Base-by-base conservation (phyloP, 2,329 filamentous ascomycete species). In the Alternaria burnsii region DNA sequence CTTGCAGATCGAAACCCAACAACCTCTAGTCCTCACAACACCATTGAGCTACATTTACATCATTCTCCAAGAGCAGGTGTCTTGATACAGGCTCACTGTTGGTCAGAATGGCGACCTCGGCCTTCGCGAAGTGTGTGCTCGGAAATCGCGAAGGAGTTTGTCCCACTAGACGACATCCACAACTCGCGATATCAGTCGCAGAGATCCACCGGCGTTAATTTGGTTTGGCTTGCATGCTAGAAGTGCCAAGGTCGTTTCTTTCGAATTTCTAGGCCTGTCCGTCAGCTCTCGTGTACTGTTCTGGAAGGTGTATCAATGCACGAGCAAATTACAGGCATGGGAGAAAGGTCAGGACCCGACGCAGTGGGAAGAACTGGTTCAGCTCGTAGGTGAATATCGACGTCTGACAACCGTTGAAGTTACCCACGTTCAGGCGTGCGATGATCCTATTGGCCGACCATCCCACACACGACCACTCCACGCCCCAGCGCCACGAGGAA, bases 271-370 rank as follows among this genome's bases (percentile, higher is more conserved):
- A 8, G 20, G 32, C 46, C 9, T 50, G 46, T 1, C 20, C 46
- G 46, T 50, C 46, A 36, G 46, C 46, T 50, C 9, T 36, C 14
- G 46, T 22, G 34, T n/a, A 50, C 46, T 50, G 30, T 50, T 50
- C 46, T 50, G 46, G 46, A 50, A 50, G 46, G 46, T 50, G 46
- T 6, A 24, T 38, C 22, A 50, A 50, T n/a, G 46, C 46, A 26
- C 9, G 32, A 50, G 46, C 46, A 50, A 38, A 38, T 50, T 5
- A 26, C 3, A 50, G 20, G 32, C 30, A 9, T 48, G 30, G 46
- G 30, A 48, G 18, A n/a, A 16, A n/a, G 30, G 28, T 5, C 1
- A 34, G 30, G 3, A 48, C 22, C 20, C 30, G 32, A 2, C 8
- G 14, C 30, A 32, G 30, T 48, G 30, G 18, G 14, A 38, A 22